Percentiles rank a stretch among this genome's conserved stretches.
Evolutionary conservation across 495 filamentous ascomycete genomes (phyloP).

Genomic region (Mytilinidion resinicola): DNA sequence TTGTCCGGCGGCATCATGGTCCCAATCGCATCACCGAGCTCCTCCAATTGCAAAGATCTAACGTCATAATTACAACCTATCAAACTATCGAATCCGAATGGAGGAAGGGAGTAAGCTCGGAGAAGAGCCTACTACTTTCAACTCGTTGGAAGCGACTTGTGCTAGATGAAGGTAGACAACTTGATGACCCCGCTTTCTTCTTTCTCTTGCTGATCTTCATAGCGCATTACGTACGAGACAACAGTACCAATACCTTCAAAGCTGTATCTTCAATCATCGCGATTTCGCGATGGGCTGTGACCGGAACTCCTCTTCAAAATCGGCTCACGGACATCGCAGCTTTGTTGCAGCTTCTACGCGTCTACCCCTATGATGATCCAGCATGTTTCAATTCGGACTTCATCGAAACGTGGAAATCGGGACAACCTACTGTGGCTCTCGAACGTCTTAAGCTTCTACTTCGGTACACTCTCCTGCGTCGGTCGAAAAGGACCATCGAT

Average conservation of each 20-base stretch:
- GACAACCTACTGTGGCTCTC: constrained; percentile 31
- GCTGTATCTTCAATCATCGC: constrained; percentile 1
- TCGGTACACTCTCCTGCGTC: constrained; percentile 33
- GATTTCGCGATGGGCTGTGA: constrained; percentile 27
- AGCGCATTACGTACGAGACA: constrained; percentile 10
- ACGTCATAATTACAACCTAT: constrained; percentile 16
- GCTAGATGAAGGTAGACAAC: constrained; percentile 12
- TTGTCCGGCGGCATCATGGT: constrained; percentile 5
- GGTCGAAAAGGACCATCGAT: constrained; percentile 34
- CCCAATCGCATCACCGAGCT: neutral
- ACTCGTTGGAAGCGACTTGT: constrained; percentile 12
- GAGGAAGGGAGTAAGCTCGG: neutral
- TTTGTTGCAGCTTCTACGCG: constrained; percentile 39
- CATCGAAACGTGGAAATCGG: constrained; percentile 32
- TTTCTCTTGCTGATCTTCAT: neutral
- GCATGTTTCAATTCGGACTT: constrained; percentile 36
- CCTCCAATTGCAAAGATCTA: neutral
- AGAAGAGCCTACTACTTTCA: constrained; percentile 1
- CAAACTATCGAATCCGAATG: constrained; percentile 10
- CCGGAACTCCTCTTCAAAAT: constrained; percentile 43
- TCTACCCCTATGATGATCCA: constrained; percentile 37
- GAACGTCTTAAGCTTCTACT: constrained; percentile 36
- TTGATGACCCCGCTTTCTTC: neutral
- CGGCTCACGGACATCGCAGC: constrained; percentile 35
- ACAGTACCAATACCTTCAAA: neutral